Percentiles rank a stretch among this genome's conserved stretches.
phyloP scores from a whole-genome alignment of 2,329 filamentous ascomycete species.

The Fusarium sambucinum region DNA sequence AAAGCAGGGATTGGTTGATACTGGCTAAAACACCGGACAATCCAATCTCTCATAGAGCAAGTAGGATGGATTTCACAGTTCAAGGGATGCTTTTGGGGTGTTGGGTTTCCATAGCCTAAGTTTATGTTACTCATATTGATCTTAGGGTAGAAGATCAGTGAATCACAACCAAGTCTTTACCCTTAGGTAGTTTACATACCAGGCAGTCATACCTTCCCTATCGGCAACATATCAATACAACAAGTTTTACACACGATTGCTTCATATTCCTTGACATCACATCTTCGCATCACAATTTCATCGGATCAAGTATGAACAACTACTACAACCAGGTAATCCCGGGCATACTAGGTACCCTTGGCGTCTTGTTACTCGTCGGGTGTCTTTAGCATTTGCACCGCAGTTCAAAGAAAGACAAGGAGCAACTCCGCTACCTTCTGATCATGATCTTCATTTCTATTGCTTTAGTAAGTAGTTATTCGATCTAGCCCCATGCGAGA shows the following conservation, averaged over 20 bases:
- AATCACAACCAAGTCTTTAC: background rate
- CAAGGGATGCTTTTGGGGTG: background rate
- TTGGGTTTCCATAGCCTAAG: background rate
- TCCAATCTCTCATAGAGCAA: background rate
- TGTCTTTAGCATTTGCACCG: background rate
- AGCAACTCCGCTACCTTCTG: conserved; percentile 12
- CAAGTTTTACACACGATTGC: too few relatives aligned
- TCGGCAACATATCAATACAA: too few relatives aligned
- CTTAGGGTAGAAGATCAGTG: background rate
- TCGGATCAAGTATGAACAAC: background rate
- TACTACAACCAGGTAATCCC: background rate
- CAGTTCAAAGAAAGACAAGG: background rate
- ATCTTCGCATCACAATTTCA: background rate
- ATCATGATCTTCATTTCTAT: conserved; percentile 52
- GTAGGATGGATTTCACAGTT: background rate
- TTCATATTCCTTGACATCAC: too few relatives aligned
- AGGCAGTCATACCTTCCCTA: too few relatives aligned
- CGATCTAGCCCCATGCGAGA: conserved; percentile 58
- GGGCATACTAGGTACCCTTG: background rate
- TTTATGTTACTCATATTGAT: background rate
- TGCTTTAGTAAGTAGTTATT: conserved; percentile 50
- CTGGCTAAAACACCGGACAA: background rate
- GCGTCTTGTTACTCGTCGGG: background rate
- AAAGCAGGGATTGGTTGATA: background rate
- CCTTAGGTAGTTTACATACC: too few relatives aligned